Conservation (phyloP, 2,329 filamentous ascomycete species). For the Scolecobasidium constrictum region DNA sequence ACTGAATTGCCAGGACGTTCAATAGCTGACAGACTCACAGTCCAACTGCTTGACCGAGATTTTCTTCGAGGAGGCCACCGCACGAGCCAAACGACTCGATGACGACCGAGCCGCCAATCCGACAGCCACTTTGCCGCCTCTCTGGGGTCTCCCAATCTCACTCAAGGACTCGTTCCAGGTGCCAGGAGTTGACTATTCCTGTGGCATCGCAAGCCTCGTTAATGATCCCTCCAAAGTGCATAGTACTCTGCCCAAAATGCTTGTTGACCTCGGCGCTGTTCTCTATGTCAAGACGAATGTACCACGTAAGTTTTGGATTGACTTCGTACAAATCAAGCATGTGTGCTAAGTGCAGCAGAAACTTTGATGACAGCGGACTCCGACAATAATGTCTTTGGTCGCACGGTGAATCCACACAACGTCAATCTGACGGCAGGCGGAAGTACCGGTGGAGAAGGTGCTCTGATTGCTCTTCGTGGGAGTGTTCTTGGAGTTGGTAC, state of each 20-base stretch:
- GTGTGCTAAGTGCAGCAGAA: too few relatives aligned
- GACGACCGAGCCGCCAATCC: conserved; percentile 23
- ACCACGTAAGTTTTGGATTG: too few relatives aligned
- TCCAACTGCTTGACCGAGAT: conserved; percentile 31
- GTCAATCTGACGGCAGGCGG: conserved; percentile 50
- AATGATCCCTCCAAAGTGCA: conserved; percentile 17
- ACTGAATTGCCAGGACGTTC: not conserved
- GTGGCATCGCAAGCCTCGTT: conserved; percentile 43
- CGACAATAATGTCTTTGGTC: conserved; percentile 51
- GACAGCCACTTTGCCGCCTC: conserved; percentile 31
- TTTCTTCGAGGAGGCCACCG: conserved; percentile 29
- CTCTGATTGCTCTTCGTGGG: conserved; percentile 47
- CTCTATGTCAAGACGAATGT: conserved; percentile 44
- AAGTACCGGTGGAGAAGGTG: conserved; percentile 54
- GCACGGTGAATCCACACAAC: conserved; percentile 53
- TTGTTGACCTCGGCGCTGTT: conserved; percentile 33
- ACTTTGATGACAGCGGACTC: conserved; percentile 40
- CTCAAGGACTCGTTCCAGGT: conserved; percentile 50
- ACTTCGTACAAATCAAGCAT: too few relatives aligned
- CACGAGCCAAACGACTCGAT: conserved; percentile 27
- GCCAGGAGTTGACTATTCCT: conserved; percentile 43
- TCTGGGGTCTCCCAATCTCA: conserved; percentile 44
- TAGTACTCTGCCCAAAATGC: conserved; percentile 23
- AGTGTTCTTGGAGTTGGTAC: conserved; percentile 50
- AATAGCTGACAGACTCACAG: not conserved